Conservation (phyloP, 257 asterid species). For the Lantana camara region DNA sequence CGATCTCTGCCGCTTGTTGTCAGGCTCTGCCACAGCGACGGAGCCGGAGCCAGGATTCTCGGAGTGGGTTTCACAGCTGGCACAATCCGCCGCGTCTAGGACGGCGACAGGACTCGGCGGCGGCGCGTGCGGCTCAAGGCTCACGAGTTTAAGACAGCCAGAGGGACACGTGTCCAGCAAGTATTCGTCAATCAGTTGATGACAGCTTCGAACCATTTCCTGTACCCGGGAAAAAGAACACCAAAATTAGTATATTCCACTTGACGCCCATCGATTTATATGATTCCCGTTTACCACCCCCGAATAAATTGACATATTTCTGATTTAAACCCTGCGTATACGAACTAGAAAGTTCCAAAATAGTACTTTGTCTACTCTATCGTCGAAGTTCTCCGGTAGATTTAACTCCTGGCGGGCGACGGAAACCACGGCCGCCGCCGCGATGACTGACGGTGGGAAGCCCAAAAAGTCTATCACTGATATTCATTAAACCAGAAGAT, state of each 20-base stretch:
- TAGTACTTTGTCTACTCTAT: conserved; percentile 44
- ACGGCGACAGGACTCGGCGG: conserved; percentile 67
- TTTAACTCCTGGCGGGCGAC: conserved; percentile 40
- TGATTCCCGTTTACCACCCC: conserved; percentile 23
- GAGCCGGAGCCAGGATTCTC: conserved; percentile 31
- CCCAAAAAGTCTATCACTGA: conserved; percentile 48
- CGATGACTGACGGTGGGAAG: conserved; percentile 53
- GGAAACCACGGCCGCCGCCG: conserved; percentile 57
- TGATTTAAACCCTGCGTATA: background rate
- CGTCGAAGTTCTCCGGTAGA: conserved; percentile 35
- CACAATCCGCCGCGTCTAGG: conserved; percentile 60
- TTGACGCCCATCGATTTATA: background rate
- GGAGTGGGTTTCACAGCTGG: conserved; percentile 50
- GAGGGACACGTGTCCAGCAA: conserved; percentile 58
- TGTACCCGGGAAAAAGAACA: conserved; percentile 30
- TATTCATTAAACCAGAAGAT: conserved; percentile 1
- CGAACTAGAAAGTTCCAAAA: conserved; percentile 9
- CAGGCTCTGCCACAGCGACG: conserved; percentile 28
- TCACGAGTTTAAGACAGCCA: conserved; percentile 13
- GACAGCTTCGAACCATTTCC: conserved; percentile 69
- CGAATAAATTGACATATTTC: background rate
- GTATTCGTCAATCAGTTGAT: conserved; percentile 56
- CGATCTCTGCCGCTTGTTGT: conserved; percentile 41
- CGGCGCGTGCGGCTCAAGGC: conserved; percentile 31
- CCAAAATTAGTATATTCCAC: background rate